Base-by-base conservation (phyloP, 306 rosid species). In the Sphenostylis stenocarpa region DNA sequence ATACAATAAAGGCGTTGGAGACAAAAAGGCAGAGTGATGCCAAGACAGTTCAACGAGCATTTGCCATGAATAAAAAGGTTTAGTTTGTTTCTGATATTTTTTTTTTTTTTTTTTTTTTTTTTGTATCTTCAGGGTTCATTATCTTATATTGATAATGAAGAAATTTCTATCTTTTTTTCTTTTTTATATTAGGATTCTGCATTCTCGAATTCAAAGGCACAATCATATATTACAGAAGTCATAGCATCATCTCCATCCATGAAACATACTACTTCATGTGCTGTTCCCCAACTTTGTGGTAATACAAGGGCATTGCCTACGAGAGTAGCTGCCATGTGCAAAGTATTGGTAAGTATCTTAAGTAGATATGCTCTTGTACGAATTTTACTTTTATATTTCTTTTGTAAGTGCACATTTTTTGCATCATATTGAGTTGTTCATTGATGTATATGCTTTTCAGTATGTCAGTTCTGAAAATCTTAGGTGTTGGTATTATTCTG, bases 281-380 rank as follows among this genome's bases (percentile, higher is more conserved):
- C 80, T 4, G 43, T 90, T 80, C 91, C 96, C 24, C 94, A 88
- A 80, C 90, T 88, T 65, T 60, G 67, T 49, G 81, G 85, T 53
- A 48, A 70, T 80, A 82, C 88, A 11, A 78, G 87, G 80, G 80
- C 83, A 44, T 80, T 92, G 83, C 96, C 91, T 7, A 36, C 83
- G 80, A 88, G 97, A 86, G 87, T 82, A 47, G 90, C 90, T 84
- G 86, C 92, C 60, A 86, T 92, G 91, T 60, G 84, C 81, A 92
- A 83, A 87, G 85, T 90, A 72, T 79, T 92, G 94, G 97, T 92
- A 86, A 72, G 94, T 70, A 75, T 60, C 76, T 67, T 56, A 51
- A 21, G 47, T 38, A 26, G 26, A 39, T 73, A 29, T 63, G 39
- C 36, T 39, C 23, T 29, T 72, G 31, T 10, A 41, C 13, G 41